These are phyloP conservation scores for Ambrosia trifida DNA, from an alignment of 129 eudicot genomes.

Conservation along the genomic window DNA sequence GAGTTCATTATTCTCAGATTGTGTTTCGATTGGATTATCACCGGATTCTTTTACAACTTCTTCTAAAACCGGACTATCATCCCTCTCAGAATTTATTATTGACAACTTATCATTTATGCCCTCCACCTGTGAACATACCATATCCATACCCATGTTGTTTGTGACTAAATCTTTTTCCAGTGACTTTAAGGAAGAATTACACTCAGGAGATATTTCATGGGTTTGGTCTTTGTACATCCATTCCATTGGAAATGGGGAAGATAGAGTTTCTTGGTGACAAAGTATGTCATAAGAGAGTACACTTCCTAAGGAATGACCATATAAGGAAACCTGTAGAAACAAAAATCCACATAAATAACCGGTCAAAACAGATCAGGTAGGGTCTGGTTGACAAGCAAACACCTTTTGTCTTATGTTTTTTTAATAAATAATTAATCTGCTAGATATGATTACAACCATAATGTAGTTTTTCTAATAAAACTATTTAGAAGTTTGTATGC, in stretches of 20 bases:
- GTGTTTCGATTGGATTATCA: constrained; percentile 16
- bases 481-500: neutral
- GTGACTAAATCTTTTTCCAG: constrained; percentile 11
- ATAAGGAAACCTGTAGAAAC: constrained; percentile 78
- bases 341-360: neutral
- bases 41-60: constrained; percentile 22
- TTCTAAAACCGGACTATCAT: constrained; percentile 22
- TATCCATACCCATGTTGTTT: constrained; percentile 35
- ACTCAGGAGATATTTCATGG: constrained; percentile 28
- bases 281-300: constrained; percentile 93
- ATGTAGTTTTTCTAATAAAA: constrained; percentile 1
- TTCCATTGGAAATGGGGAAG: constrained; percentile 75
- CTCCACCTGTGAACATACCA: constrained; percentile 20
- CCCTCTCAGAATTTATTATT: constrained; percentile 29
- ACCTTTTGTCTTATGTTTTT: neutral
- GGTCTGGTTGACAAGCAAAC: neutral
- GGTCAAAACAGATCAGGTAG: neutral
- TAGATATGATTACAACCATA: neutral
- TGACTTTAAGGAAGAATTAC: constrained; percentile 22
- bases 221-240: constrained; percentile 52
- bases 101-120: constrained; percentile 18
- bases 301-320: constrained; percentile 96
- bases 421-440: neutral
- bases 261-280: constrained; percentile 83
- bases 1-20: constrained; percentile 28